A percentile compares a stretch with the other conserved stretches of the same genome.
Conservation (phyloP, 2,329 filamentous ascomycete species). For the Dactylellina haptotyla region DNA sequence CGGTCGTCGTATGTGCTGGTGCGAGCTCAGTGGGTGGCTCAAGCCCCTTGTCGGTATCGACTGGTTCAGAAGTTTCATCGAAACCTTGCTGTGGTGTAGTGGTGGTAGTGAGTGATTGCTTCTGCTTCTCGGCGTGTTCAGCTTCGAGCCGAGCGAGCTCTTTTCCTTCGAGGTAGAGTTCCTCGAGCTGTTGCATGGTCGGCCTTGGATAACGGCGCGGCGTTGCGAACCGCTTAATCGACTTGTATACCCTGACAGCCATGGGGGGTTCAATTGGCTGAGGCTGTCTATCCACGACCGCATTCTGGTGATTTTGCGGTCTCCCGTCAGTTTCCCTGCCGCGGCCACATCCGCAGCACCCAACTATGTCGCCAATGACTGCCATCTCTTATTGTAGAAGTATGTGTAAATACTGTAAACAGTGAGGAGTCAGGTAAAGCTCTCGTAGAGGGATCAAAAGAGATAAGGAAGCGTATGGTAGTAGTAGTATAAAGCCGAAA, state of each 20-base stretch:
- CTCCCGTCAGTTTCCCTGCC: constrained; percentile 27
- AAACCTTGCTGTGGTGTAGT: neutral
- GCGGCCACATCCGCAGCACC: constrained; percentile 50
- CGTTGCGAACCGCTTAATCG: constrained; percentile 18
- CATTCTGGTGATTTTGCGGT: constrained; percentile 29
- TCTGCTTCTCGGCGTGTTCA: constrained; percentile 19
- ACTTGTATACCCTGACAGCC: constrained; percentile 32
- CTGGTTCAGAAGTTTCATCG: constrained; percentile 7
- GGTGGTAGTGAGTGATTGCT: neutral
- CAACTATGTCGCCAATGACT: constrained; percentile 48
- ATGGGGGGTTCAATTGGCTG: constrained; percentile 18
- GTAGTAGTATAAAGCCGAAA: constrained; percentile 19
- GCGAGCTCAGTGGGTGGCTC: neutral
- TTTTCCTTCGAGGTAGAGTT: constrained; percentile 40
- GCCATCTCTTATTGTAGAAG: constrained; percentile 42
- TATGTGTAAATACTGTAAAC: constrained; percentile 32
- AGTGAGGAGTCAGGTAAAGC: constrained; percentile 37
- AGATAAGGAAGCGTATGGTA: constrained; percentile 32
- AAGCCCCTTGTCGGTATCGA: neutral
- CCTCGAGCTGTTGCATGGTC: constrained; percentile 43
- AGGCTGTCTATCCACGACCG: constrained; percentile 36
- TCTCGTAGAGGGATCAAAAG: constrained; percentile 48
- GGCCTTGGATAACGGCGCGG: constrained; percentile 37
- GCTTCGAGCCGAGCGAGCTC: constrained; percentile 41
- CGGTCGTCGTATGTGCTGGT: neutral